Evolutionary conservation across 805 yeast species (phyloP).

Genomic region (Yamadazyma endophytica): DNA sequence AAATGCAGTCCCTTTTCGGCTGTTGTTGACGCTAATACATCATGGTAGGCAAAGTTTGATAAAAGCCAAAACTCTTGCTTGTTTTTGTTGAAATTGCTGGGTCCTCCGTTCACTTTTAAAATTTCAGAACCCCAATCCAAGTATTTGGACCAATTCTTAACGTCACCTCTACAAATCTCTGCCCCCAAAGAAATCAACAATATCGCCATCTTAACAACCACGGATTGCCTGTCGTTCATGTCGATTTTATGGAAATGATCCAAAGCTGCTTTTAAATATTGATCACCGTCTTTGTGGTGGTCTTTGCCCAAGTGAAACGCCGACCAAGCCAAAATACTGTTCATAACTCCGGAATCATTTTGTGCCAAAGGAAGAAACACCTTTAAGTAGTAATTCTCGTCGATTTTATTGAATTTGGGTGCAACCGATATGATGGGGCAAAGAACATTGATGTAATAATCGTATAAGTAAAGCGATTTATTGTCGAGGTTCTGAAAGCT

Average conservation of each 20-base stretch:
- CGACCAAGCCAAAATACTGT: slow-evolving; percentile 53
- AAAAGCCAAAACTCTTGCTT: slow-evolving; percentile 69
- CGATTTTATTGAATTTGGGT: slow-evolving; percentile 34
- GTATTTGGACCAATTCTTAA: slow-evolving; percentile 66
- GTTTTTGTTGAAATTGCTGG: slow-evolving; percentile 46
- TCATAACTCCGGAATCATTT: slow-evolving; percentile 45
- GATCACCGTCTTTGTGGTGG: slow-evolving; percentile 46
- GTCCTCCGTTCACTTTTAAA: slow-evolving; percentile 59
- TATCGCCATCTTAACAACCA: slow-evolving; percentile 54
- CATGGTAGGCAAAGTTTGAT: slow-evolving; percentile 79
- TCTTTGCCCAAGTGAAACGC: slow-evolving; percentile 44
- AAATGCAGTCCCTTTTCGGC: slow-evolving; percentile 63
- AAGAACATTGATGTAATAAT: slow-evolving; percentile 45
- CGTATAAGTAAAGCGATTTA: slow-evolving; percentile 38
- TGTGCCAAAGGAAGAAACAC: slow-evolving; percentile 56
- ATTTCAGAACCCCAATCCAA: slow-evolving; percentile 63
- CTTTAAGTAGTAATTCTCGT: slow-evolving; percentile 47
- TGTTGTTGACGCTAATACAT: slow-evolving; percentile 60
- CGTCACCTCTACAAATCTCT: slow-evolving; percentile 80
- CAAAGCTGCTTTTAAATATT: slow-evolving; percentile 46
- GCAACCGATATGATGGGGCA: slow-evolving; percentile 44
- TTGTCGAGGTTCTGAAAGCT: slow-evolving; percentile 25
- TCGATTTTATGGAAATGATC: slow-evolving; percentile 24
- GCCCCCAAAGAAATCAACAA: slow-evolving; percentile 70
- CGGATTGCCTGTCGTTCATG: slow-evolving; percentile 24